phyloP scores from a whole-genome alignment of 352 stramenopile genomes.

The Phytophthora uliginosa region DNA sequence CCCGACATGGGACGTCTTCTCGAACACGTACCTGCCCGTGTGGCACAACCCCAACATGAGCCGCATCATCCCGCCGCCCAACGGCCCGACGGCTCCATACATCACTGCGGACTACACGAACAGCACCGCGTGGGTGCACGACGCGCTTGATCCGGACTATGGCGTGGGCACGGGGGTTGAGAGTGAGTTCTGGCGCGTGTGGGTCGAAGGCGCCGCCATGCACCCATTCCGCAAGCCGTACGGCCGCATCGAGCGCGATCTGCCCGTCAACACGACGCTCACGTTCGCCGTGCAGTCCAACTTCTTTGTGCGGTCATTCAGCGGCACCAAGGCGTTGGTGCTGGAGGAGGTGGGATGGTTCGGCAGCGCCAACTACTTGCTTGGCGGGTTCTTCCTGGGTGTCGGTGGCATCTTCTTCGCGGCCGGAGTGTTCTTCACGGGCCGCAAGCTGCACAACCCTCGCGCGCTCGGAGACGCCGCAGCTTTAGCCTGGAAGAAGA shows the following conservation, averaged over 20 bases:
- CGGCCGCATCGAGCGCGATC: slow-evolving; percentile 61
- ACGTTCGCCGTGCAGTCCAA: slow-evolving; percentile 87
- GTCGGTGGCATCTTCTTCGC: slow-evolving; percentile 63
- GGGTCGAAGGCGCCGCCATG: slow-evolving; percentile 72
- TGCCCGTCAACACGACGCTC: slow-evolving; percentile 65
- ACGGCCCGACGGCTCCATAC: slow-evolving; percentile 29
- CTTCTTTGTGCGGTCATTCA: slow-evolving; percentile 79
- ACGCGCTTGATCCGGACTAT: slow-evolving; percentile 49
- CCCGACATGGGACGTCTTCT: slow-evolving; percentile 52
- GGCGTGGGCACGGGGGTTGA: slow-evolving; percentile 67
- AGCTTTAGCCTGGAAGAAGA: slow-evolving; percentile 72
- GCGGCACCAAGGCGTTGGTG: slow-evolving; percentile 73
- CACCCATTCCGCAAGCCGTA: slow-evolving; percentile 81
- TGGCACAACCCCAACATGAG: slow-evolving; percentile 84
- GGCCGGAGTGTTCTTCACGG: slow-evolving; percentile 55
- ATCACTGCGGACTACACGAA: slow-evolving; percentile 79
- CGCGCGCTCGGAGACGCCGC: slow-evolving; percentile 61
- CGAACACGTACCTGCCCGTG: slow-evolving; percentile 59
- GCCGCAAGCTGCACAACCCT: slow-evolving; percentile 58
- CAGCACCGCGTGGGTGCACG: slow-evolving; percentile 78
- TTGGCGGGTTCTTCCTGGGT: slow-evolving; percentile 67
- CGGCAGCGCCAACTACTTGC: slow-evolving; percentile 64
- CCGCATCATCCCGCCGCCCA: slow-evolving; percentile 66
- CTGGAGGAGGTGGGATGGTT: slow-evolving; percentile 78
- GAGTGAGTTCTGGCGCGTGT: slow-evolving; percentile 84